A percentile compares a stretch with the other conserved stretches of the same genome.
Conservation (phyloP, 257 asterid species). For the Gardenia jasminoides region DNA sequence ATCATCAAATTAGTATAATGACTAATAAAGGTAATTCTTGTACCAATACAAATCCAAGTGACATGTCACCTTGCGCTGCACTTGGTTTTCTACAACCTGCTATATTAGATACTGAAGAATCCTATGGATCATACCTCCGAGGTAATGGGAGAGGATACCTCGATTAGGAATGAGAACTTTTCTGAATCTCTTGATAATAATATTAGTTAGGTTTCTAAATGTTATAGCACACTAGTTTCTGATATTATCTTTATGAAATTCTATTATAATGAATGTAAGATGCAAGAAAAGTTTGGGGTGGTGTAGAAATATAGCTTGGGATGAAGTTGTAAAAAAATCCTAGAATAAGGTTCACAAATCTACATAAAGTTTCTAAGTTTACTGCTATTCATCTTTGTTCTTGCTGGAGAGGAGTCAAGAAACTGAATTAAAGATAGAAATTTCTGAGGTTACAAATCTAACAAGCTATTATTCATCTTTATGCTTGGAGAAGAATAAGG, state of each 20-base stretch:
- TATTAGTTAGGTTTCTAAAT: slow-evolving; percentile 19
- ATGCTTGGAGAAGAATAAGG: slow-evolving; percentile 30
- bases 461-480: slow-evolving; percentile 32
- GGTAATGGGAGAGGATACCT: slow-evolving; percentile 30
- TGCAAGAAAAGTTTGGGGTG: slow-evolving; percentile 28
- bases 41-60: slow-evolving; percentile 7
- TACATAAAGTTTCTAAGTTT: slow-evolving; percentile 15
- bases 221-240: slow-evolving; percentile 27
- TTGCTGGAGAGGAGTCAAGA: slow-evolving; percentile 32
- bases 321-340: slow-evolving; percentile 25
- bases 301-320: slow-evolving; percentile 25
- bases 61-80: slow-evolving; percentile 22
- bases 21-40: slow-evolving; percentile 23
- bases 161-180: slow-evolving; percentile 25
- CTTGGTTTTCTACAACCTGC: slow-evolving; percentile 27
- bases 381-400: slow-evolving; percentile 31
- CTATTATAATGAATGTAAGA: slow-evolving; percentile 31
- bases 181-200: slow-evolving; percentile 19
- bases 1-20: slow-evolving; percentile 20
- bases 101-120: slow-evolving; percentile 26
- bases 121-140: slow-evolving; percentile 43
- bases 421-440: slow-evolving; percentile 24
- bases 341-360: slow-evolving; percentile 19
- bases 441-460: slow-evolving; percentile 26
- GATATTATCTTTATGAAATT: slow-evolving; percentile 41